Base-by-base conservation (phyloP, 202 grass and related monocot genomes). In the Alloteropsis angusta region DNA sequence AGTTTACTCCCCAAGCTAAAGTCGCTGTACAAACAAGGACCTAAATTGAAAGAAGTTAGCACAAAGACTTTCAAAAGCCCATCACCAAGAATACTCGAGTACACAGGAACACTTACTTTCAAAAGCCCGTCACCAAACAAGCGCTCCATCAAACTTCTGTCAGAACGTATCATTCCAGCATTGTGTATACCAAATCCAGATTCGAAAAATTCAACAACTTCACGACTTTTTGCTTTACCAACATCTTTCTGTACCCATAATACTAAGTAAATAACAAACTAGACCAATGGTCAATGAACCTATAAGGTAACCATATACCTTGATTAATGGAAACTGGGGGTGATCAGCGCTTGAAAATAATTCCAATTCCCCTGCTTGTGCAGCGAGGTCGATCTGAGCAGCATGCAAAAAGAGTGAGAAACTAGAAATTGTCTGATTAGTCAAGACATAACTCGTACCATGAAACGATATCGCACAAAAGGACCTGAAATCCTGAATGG, bases 1-100 rank as follows among this genome's bases (percentile, higher is more conserved):
- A 86, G 71, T 97, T 97, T 30, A 97, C 94, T 84, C 94, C 94
- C 94, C 94, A 97, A 21, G 94, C 94, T 74, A 97, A 90, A 80
- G 94, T 97, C 83, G 94, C 94, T 68, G 94, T 97, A 83, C 94
- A 97, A 41, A 97, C 94, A 90, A 97, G 94, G n/a, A 97, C 94
- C 91, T 93, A 73, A 80, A 71, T 25, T 56, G 28, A 83, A 88
- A 83, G 80, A 63, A 64, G 64, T 85, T 64, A 86, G 60, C 17
- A 80, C 32, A 64, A 60, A 62, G 48, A 93, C 91, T 85, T 97
- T 97, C 54, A 97, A 68, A 36, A 97, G 80, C 37, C 89, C 89
- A 6, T 97, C 91, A 78, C 85, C 85, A 80, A 69, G 1, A 48
- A 75, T 70, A 85, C 12, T 58, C 16, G n/a, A 76, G 56, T 64